Evolutionary conservation across 2,329 filamentous ascomycete genomes (phyloP).

Genomic region (Iodosphaeria phyllophila): DNA sequence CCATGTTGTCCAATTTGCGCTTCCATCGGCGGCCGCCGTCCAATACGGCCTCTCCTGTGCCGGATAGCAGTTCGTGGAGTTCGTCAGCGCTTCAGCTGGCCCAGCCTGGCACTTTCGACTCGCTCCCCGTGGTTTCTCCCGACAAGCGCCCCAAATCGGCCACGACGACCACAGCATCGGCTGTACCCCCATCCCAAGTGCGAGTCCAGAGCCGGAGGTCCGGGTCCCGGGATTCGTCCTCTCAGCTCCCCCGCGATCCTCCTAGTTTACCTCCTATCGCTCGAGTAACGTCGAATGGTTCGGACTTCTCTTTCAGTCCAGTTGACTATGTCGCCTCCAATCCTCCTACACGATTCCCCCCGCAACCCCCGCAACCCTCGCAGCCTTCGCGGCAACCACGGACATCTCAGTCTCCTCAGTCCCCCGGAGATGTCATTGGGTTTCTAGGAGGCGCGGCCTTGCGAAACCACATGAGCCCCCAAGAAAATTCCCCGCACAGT

Average conservation of each 20-base stretch:
- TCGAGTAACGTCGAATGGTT: constrained; percentile 12
- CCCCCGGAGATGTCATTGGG: too few relatives aligned
- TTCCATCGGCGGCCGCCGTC: constrained; percentile 39
- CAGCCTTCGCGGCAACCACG: constrained; percentile 14
- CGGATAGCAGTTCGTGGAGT: constrained; percentile 25
- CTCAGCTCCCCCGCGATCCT: constrained; percentile 1
- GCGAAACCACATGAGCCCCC: constrained; percentile 26
- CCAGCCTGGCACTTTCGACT: constrained; percentile 21
- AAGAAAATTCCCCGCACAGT: constrained; percentile 9
- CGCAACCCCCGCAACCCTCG: constrained; percentile 2
- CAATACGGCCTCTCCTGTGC: constrained; percentile 32
- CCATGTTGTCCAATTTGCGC: constrained; percentile 34
- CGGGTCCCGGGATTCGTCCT: constrained; percentile 16
- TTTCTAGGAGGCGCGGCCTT: constrained; percentile 38
- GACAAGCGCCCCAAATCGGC: constrained; percentile 20
- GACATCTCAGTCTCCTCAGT: constrained; percentile 17
- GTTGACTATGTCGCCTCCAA: constrained; percentile 1
- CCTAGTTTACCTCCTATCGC: constrained; percentile 17
- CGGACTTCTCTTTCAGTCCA: neutral
- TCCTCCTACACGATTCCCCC: neutral
- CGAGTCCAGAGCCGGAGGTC: constrained; percentile 16
- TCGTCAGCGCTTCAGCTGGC: constrained; percentile 19
- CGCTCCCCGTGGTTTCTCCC: constrained; percentile 23
- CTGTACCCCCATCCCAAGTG: constrained; percentile 15
- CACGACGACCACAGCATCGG: constrained; percentile 10